phyloP scores from a whole-genome alignment of 495 filamentous ascomycete genomes.

The Aspergillus ellipticus region DNA sequence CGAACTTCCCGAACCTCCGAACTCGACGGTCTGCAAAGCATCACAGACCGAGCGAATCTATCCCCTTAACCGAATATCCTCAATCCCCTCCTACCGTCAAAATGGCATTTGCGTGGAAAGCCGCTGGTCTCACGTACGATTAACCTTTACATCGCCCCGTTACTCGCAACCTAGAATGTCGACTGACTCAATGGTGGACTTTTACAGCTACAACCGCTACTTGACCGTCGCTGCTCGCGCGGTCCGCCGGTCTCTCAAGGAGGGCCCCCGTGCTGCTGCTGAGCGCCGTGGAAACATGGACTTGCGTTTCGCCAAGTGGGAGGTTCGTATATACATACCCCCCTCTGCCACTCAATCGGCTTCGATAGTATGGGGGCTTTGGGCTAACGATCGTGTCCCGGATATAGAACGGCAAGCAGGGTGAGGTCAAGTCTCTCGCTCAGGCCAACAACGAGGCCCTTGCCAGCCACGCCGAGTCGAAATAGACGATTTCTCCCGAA shows the following conservation, averaged over 20 bases:
- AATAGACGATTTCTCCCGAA: slow-evolving; percentile 29
- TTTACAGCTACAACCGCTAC: slow-evolving; percentile 52
- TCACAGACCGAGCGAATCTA: slow-evolving; percentile 25
- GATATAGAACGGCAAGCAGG: slow-evolving; percentile 90
- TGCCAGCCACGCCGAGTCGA: slow-evolving; percentile 43
- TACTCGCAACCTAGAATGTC: not conserved
- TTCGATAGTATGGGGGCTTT: slow-evolving; percentile 10
- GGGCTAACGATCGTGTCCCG: slow-evolving; percentile 21
- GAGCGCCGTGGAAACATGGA: slow-evolving; percentile 91
- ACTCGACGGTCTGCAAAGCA: slow-evolving; percentile 38
- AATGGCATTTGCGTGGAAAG: slow-evolving; percentile 99
- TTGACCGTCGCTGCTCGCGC: slow-evolving; percentile 52
- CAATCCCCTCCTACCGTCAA: slow-evolving; percentile 48
- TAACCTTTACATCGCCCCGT: not conserved
- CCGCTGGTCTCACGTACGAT: slow-evolving; percentile 89
- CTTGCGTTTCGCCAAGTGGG: slow-evolving; percentile 92
- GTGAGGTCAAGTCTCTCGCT: slow-evolving; percentile 72
- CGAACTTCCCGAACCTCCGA: slow-evolving; percentile 39
- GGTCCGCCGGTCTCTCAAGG: slow-evolving; percentile 86
- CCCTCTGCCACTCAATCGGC: slow-evolving; percentile 1
- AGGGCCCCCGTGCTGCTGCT: slow-evolving; percentile 76
- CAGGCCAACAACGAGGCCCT: slow-evolving; percentile 65
- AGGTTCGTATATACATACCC: slow-evolving; percentile 58
- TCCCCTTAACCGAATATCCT: slow-evolving; percentile 29
- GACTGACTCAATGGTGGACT: slow-evolving; percentile 29